Conservation (phyloP, 352 stramenopile genomes). For the Globisporangium camurandrum region DNA sequence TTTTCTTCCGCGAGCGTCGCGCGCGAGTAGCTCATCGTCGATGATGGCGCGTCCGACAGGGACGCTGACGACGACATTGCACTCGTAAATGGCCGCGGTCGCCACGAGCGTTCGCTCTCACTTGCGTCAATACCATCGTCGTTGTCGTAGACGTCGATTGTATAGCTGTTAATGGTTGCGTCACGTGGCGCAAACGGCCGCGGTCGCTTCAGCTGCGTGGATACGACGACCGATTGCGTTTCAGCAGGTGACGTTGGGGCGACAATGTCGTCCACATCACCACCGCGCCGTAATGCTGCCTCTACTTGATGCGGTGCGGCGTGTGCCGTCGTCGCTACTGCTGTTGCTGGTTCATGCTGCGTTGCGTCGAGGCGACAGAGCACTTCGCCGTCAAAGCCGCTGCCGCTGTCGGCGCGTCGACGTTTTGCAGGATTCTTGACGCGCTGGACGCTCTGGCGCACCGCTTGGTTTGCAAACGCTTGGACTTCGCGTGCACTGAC, state of each 20-base stretch:
- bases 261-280: too few relatives aligned
- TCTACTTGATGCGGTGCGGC: too few relatives aligned
- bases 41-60: too few relatives aligned
- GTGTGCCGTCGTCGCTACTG: not conserved
- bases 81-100: conserved; percentile 3
- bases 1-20: conserved; percentile 51
- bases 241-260: too few relatives aligned
- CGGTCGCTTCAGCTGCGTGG: conserved; percentile 9
- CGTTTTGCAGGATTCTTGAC: conserved; percentile 48
- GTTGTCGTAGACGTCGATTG: not conserved
- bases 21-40: conserved; percentile 15
- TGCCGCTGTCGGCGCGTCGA: conserved; percentile 41
- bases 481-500: conserved; percentile 26
- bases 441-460: conserved; percentile 31
- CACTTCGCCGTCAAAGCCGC: conserved; percentile 65
- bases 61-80: too few relatives aligned
- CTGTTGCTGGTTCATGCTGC: not conserved
- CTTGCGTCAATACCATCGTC: not conserved
- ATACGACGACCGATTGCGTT: too few relatives aligned
- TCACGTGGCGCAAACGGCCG: conserved; percentile 5
- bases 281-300: too few relatives aligned
- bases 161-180: not conserved
- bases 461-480: conserved; percentile 32
- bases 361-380: conserved; percentile 34
- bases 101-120: not conserved